A percentile compares a stretch with the other conserved stretches of the same genome.
Conservation (phyloP, 1,284 basidiomycete species). For the Ustilago tritici region DNA sequence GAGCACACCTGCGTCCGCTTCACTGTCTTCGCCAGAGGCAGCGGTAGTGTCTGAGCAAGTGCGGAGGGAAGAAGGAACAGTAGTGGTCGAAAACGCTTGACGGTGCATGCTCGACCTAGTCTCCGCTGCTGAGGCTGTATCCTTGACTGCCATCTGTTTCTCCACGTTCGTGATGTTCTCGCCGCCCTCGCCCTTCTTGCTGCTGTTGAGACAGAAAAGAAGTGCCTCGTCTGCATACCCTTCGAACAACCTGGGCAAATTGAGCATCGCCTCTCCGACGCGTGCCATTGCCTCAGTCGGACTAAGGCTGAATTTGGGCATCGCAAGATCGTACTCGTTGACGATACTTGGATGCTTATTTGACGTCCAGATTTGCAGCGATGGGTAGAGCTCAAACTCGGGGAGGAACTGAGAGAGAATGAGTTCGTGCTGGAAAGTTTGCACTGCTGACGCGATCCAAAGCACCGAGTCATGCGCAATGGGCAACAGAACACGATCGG, state of each 20-base stretch:
- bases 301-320: conserved; percentile 93
- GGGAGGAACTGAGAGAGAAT: conserved; percentile 86
- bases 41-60: conserved; percentile 25
- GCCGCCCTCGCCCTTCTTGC: conserved; percentile 65
- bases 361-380: conserved; percentile 77
- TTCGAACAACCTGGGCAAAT: conserved; percentile 91
- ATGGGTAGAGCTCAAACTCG: conserved; percentile 80
- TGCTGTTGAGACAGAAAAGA: conserved; percentile 73
- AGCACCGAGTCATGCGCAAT: conserved; percentile 76
- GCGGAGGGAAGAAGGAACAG: conserved; percentile 71
- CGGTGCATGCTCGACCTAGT: conserved; percentile 42
- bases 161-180: conserved; percentile 70
- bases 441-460: conserved; percentile 79
- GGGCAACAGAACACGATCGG: conserved; percentile 72
- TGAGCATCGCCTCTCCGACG: conserved; percentile 90
- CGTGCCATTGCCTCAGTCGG: conserved; percentile 88
- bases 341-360: conserved; percentile 43
- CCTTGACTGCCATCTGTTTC: neutral
- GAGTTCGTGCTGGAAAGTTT: conserved; percentile 81
- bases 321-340: conserved; percentile 76
- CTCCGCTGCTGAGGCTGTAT: conserved; percentile 6
- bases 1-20: conserved; percentile 72
- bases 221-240: conserved; percentile 91
- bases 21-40: conserved; percentile 51
- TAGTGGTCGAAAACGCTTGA: conserved; percentile 35